Base-by-base conservation (phyloP, 768 basidiomycete species). In the Lentinula aciculospora region DNA sequence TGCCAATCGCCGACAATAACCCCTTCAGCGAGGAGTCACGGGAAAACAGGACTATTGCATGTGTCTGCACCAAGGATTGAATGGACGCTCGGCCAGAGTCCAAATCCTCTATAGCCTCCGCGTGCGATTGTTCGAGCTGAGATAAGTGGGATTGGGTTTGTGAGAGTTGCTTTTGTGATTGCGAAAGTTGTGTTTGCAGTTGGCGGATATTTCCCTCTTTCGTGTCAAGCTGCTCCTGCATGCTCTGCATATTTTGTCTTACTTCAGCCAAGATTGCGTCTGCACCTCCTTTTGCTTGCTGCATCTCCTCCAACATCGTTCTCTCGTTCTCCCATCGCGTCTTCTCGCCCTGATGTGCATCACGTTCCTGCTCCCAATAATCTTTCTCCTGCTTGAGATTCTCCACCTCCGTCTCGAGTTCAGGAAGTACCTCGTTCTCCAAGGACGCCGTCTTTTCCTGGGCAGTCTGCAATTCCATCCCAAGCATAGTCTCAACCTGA, bases 381-480 rank as follows among this genome's bases (percentile, higher is more conserved):
- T 61, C 65, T 59, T 77, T 79, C 65, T 86, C 83, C 54, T 74
- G 69, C 56, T 74, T 69, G 58, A 89, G 65, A 44, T 70, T 69
- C 50, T 81, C 72, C 27, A 81, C 66, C 44, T 82, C 77, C 21
- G 62, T 47, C 60, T 82, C 79, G 53, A 83, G 66, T 6, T 73
- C 74, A 57, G 80, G 79, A 29, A 84, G 67, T 27, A 85, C 63
- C 54, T 88, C 81, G 56, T 73, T 68, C 68, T 86, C 80, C 53
- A 90, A 64, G 1, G 79, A 76, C 17, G 72, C 69, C 42, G 87
- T 82, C 34, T 80, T 84, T 48, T 88, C 88, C 64, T 88, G 81
- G 0, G 86, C 83, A 46, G 69, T 79, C 65, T 86, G 84, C 37
- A 88, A 69, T 59, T 91, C 88, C 74, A 85, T 74, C 1, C 76